Conservation (phyloP, 495 filamentous ascomycete species). For the Penicillium coprophilum region DNA sequence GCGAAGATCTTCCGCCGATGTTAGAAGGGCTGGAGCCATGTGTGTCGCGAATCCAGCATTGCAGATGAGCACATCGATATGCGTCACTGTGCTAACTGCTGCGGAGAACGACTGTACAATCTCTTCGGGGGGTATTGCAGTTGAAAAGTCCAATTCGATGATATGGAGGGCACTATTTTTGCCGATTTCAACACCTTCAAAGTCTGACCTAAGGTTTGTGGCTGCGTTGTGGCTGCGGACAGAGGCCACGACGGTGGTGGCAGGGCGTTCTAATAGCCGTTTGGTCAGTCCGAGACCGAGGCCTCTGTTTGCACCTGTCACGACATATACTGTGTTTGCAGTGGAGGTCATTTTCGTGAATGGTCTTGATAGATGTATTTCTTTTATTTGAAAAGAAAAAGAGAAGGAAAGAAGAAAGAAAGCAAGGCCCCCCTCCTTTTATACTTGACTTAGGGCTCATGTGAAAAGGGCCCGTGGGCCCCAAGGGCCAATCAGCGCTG, state of each 20-base stretch:
- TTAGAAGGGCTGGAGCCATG: slow-evolving; percentile 18
- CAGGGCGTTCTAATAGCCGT: slow-evolving; percentile 39
- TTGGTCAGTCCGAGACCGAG: slow-evolving; percentile 47
- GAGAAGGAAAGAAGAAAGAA: not conserved
- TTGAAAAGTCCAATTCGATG: slow-evolving; percentile 42
- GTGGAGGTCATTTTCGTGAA: not conserved
- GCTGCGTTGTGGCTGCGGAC: slow-evolving; percentile 37
- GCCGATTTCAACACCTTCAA: slow-evolving; percentile 21
- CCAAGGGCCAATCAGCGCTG: slow-evolving; percentile 3
- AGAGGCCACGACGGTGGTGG: slow-evolving; percentile 48
- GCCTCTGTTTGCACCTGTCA: slow-evolving; percentile 46
- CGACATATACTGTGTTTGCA: slow-evolving; percentile 14
- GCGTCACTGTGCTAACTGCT: slow-evolving; percentile 18
- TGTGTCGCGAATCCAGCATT: slow-evolving; percentile 44
- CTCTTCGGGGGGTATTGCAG: slow-evolving; percentile 14
- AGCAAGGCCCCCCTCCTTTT: not conserved
- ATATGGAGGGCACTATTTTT: slow-evolving; percentile 38
- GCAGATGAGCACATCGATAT: slow-evolving; percentile 51
- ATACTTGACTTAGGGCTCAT: not conserved
- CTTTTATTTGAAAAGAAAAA: not conserved
- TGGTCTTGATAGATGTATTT: not conserved
- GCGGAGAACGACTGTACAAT: slow-evolving; percentile 5
- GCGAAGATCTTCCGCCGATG: slow-evolving; percentile 26
- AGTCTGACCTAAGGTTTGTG: slow-evolving; percentile 15
- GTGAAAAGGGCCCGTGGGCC: too few relatives aligned